Percentiles rank a stretch among this genome's conserved stretches.
Evolutionary conservation across 2,329 filamentous ascomycete genomes (phyloP).

Genomic region (Pezicula radicicola): DNA sequence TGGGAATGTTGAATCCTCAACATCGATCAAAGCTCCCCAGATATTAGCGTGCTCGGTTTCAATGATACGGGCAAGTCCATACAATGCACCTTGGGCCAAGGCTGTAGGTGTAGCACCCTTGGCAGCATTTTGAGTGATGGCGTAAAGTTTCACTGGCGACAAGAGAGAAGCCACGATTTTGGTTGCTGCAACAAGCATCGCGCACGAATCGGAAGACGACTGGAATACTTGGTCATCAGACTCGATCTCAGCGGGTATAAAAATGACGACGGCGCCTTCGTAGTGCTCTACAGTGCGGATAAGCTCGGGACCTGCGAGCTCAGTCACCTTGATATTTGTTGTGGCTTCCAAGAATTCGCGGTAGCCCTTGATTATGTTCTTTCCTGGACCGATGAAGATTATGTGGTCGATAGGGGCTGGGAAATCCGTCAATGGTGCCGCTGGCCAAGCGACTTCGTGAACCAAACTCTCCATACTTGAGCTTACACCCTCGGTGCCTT

Average conservation of each 20-base stretch:
- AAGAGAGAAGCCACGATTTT: neutral
- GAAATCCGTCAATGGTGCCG: conserved; percentile 29
- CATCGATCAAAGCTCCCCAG: conserved; percentile 36
- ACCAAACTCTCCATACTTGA: conserved; percentile 24
- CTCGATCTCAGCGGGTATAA: conserved; percentile 3
- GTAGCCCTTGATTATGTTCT: conserved; percentile 15
- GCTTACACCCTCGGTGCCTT: conserved; percentile 24
- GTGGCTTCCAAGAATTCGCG: neutral
- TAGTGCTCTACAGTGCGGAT: too few relatives aligned
- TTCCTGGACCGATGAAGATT: conserved; percentile 24
- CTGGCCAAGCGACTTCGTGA: conserved; percentile 35
- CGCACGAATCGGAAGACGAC: neutral
- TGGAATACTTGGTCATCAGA: neutral
- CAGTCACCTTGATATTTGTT: neutral
- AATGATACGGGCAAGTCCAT: conserved; percentile 34
- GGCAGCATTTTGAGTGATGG: neutral
- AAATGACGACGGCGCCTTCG: conserved; percentile 3
- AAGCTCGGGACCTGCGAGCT: conserved; percentile 1
- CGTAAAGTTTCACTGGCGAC: neutral
- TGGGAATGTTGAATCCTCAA: conserved; percentile 29
- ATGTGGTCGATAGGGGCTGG: conserved; percentile 10
- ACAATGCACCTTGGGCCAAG: conserved; percentile 3
- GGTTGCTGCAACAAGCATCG: neutral
- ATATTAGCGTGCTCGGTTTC: conserved; percentile 34
- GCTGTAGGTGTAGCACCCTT: neutral